A percentile compares a stretch with the other conserved stretches of the same genome.
Conservation (phyloP, 2,329 filamentous ascomycete genomes). For the Pseudogymnoascus sp. region DNA sequence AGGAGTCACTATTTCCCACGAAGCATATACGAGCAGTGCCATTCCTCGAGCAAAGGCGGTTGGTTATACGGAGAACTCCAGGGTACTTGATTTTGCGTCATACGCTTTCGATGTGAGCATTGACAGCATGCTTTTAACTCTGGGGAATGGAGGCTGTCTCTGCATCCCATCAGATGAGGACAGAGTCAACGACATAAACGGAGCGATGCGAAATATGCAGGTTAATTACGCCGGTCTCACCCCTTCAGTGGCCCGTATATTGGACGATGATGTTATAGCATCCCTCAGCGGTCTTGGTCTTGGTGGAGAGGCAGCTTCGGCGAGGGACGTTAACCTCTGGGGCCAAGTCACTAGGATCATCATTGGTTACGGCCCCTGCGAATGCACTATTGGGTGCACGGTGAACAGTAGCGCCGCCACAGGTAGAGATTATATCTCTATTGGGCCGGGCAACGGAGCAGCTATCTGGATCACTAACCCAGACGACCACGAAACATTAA, state of each 20-base stretch:
- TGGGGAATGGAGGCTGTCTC: slow-evolving; percentile 33
- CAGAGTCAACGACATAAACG: slow-evolving; percentile 31
- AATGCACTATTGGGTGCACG: slow-evolving; percentile 19
- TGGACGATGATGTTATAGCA: slow-evolving; percentile 21
- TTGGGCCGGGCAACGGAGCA: slow-evolving; percentile 13
- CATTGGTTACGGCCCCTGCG: slow-evolving; percentile 36
- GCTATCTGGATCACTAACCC: slow-evolving; percentile 33
- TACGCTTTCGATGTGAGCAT: slow-evolving; percentile 36
- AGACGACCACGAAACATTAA: slow-evolving; percentile 17
- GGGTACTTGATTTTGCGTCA: slow-evolving; percentile 24
- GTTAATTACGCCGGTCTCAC: slow-evolving; percentile 24
- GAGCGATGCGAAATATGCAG: slow-evolving; percentile 22
- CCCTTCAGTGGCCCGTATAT: slow-evolving; percentile 24
- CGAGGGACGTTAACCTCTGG: slow-evolving; percentile 33
- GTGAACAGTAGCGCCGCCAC: slow-evolving; percentile 14
- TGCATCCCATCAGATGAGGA: slow-evolving; percentile 35
- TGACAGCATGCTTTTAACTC: slow-evolving; percentile 31
- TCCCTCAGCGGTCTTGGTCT: slow-evolving; percentile 21
- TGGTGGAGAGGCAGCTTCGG: slow-evolving; percentile 30
- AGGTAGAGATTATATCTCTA: slow-evolving; percentile 10
- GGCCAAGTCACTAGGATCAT: slow-evolving; percentile 31
- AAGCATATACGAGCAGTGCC: slow-evolving; percentile 11
- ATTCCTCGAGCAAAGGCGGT: slow-evolving; percentile 14
- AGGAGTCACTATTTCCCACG: slow-evolving; percentile 23
- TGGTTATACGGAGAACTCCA: slow-evolving; percentile 9